phyloP scores from a whole-genome alignment of 495 filamentous ascomycete genomes.

The Talaromyces wortmannii region DNA sequence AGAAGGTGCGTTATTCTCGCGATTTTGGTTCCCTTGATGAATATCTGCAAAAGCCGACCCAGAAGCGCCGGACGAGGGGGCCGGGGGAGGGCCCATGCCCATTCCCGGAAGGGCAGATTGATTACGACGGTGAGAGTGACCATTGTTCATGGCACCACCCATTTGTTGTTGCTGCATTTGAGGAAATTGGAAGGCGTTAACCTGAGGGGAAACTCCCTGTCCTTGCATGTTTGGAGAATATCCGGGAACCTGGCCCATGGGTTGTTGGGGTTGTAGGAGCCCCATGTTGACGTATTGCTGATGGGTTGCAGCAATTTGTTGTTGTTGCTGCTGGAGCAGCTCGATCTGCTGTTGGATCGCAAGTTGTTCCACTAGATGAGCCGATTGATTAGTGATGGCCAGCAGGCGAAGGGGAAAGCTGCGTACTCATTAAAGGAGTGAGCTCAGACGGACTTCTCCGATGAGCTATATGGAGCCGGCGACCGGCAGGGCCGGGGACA shows the following conservation, averaged over 20 bases:
- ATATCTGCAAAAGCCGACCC: conserved; percentile 77
- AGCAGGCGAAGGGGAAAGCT: conserved; percentile 18
- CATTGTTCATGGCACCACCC: conserved; percentile 66
- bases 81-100: conserved; percentile 80
- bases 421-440: conserved; percentile 97
- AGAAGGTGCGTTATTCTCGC: conserved; percentile 63
- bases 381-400: conserved; percentile 5
- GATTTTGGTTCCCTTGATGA: conserved; percentile 53
- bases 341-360: conserved; percentile 99
- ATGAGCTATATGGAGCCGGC: conserved; percentile 95
- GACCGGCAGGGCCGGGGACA: conserved; percentile 75
- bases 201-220: conserved; percentile 67
- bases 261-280: conserved; percentile 78
- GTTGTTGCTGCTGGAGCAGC: conserved; percentile 94
- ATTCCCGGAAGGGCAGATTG: conserved; percentile 95
- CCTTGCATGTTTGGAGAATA: conserved; percentile 65
- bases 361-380: conserved; percentile 81
- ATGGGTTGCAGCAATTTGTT: conserved; percentile 92
- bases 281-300: conserved; percentile 98
- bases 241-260: conserved; percentile 55
- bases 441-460: conserved; percentile 95
- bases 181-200: conserved; percentile 83
- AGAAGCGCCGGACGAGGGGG: conserved; percentile 91
- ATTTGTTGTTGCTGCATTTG: conserved; percentile 71
- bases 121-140: conserved; percentile 87